These are phyloP conservation scores for Tetradesmus lagerheimii DNA, from an alignment of 139 green algal genomes.

Conservation along the genomic window DNA sequence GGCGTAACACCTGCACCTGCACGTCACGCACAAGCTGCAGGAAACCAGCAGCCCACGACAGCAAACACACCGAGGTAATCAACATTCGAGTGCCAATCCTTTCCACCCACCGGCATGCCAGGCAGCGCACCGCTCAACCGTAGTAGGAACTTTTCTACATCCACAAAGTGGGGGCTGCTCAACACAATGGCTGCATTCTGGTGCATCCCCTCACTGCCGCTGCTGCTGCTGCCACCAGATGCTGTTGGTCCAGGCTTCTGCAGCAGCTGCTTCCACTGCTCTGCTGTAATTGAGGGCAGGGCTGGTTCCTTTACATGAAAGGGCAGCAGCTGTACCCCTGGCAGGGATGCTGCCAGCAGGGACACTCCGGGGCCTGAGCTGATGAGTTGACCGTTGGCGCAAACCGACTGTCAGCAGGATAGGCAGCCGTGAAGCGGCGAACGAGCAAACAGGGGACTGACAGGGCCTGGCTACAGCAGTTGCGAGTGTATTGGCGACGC, in stretches of 20 bases:
- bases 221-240: background rate
- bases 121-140: background rate
- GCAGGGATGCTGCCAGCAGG: conserved; percentile 6
- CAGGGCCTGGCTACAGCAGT: background rate
- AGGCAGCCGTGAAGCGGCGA: background rate
- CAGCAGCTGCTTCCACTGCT: conserved; percentile 25
- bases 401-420: conserved; percentile 2
- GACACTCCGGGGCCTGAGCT: background rate
- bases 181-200: conserved; percentile 22
- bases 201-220: background rate
- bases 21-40: background rate
- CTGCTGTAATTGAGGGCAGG: background rate
- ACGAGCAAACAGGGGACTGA: background rate
- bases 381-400: background rate
- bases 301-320: conserved; percentile 14
- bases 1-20: background rate
- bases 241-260: background rate
- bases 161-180: conserved; percentile 4
- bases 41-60: background rate
- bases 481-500: too few species aligned
- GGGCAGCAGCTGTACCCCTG: conserved; percentile 28
- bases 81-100: too few species aligned
- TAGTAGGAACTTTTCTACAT: conserved; percentile 26
- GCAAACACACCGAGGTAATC: background rate
- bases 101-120: conserved; percentile 17